These are phyloP conservation scores for Suhomyces bokatorum DNA, from an alignment of 1,139 yeast genomes.

Conservation along the genomic window DNA sequence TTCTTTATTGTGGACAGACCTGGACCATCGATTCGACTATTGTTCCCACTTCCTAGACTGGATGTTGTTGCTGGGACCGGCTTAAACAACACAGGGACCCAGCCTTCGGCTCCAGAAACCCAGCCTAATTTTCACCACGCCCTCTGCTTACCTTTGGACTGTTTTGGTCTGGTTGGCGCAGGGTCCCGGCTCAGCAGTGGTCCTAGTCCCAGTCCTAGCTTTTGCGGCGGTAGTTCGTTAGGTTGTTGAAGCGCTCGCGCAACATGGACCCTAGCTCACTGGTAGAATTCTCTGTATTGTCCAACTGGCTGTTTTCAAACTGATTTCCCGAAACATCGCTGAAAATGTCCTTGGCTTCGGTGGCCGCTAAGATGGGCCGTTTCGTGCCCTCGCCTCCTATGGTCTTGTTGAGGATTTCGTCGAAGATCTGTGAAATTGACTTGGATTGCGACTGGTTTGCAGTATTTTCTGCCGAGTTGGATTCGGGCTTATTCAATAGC, in stretches of 20 bases:
- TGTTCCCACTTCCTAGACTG: too few relatives aligned
- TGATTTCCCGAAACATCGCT: slow-evolving; percentile 16
- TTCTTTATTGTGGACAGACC: too few relatives aligned
- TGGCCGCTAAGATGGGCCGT: not conserved
- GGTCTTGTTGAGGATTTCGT: slow-evolving; percentile 20
- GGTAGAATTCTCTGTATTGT: slow-evolving; percentile 28
- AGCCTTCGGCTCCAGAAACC: too few relatives aligned
- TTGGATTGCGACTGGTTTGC: slow-evolving; percentile 24
- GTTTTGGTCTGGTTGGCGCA: too few relatives aligned
- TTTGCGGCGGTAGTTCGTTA: slow-evolving; percentile 17
- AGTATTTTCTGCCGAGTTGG: slow-evolving; percentile 21
- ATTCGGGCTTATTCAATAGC: slow-evolving; percentile 15
- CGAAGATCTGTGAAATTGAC: slow-evolving; percentile 35
- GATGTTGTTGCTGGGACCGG: too few relatives aligned
- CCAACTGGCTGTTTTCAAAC: slow-evolving; percentile 17
- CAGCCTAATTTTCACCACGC: too few relatives aligned
- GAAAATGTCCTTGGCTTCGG: slow-evolving; percentile 16
- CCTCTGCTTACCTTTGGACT: too few relatives aligned
- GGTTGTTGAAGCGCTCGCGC: slow-evolving; percentile 30
- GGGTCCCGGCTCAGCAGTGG: too few relatives aligned
- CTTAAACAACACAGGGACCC: too few relatives aligned
- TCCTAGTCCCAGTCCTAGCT: not conserved
- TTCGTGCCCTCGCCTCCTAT: not conserved
- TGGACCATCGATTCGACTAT: too few relatives aligned
- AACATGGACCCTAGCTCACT: slow-evolving; percentile 35